A percentile compares a stretch with the other conserved stretches of the same genome.
Evolutionary conservation across 108 stramenopile genomes (phyloP).

Genomic region (Nitzschia sp.): DNA sequence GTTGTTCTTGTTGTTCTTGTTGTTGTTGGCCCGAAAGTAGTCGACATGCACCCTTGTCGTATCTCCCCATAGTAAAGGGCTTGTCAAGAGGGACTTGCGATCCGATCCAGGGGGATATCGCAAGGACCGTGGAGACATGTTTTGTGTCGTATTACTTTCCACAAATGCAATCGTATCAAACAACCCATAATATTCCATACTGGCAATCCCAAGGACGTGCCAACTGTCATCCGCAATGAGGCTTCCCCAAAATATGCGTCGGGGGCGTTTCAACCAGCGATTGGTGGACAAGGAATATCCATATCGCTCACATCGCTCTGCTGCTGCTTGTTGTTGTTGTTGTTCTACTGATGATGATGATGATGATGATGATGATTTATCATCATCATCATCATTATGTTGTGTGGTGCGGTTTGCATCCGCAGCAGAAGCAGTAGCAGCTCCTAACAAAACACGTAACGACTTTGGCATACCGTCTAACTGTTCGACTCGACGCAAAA

Average conservation of each 20-base stretch:
- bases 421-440: no score
- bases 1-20: neutral
- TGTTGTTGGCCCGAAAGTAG: neutral
- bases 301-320: neutral
- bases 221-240: slow-evolving; percentile 52
- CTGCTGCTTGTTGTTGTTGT: neutral
- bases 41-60: neutral
- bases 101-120: neutral
- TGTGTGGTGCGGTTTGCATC: no score
- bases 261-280: neutral
- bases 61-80: neutral
- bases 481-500: no score
- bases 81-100: neutral
- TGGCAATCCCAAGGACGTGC: slow-evolving; percentile 32
- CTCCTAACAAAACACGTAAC: no score
- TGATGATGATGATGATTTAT: no score
- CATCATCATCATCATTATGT: no score
- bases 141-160: slow-evolving; percentile 57
- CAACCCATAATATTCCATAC: slow-evolving; percentile 48
- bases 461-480: no score
- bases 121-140: slow-evolving; percentile 13
- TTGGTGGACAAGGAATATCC: neutral
- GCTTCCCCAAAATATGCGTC: slow-evolving; percentile 24
- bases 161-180: slow-evolving; percentile 51
- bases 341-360: no score